These are phyloP conservation scores for Mortierella hygrophila DNA, from an alignment of 192 early-diverging fungal genomes.

Conservation along the genomic window DNA sequence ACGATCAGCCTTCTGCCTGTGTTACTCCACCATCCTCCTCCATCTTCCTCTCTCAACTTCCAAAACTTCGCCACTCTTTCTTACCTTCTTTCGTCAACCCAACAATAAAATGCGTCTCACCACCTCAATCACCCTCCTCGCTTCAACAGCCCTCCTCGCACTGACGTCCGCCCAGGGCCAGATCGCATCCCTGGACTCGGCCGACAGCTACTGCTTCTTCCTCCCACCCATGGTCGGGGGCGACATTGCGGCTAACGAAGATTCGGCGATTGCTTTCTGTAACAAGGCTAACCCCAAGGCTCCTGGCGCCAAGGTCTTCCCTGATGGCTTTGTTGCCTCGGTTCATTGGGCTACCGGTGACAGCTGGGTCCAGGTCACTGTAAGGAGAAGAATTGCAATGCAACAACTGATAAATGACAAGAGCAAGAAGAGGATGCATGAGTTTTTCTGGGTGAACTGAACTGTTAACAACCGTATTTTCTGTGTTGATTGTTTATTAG, in stretches of 20 bases:
- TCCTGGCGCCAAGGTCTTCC: constrained; percentile 55
- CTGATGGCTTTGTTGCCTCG: constrained; percentile 58
- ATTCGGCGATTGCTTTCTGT: constrained; percentile 61
- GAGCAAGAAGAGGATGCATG: background rate
- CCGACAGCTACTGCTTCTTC: constrained; percentile 46
- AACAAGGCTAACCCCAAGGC: constrained; percentile 56
- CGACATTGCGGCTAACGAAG: constrained; percentile 60
- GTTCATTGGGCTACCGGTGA: constrained; percentile 57
- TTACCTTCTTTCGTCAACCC: background rate
- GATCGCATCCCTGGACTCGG: constrained; percentile 29
- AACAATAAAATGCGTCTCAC: constrained; percentile 13
- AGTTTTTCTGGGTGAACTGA: background rate
- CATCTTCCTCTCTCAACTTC: background rate
- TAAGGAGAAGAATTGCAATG: constrained; percentile 1
- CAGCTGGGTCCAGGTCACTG: constrained; percentile 66
- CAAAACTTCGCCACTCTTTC: background rate
- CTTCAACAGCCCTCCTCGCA: background rate
- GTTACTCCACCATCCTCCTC: too few species aligned
- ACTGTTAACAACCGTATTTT: background rate
- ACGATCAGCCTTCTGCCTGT: too few species aligned
- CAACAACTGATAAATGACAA: too few species aligned
- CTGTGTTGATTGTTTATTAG: background rate
- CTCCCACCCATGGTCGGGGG: constrained; percentile 48
- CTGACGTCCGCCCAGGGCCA: constrained; percentile 36
- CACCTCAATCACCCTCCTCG: constrained; percentile 11